Percentiles rank a stretch among this genome's conserved stretches.
Evolutionary conservation across 805 yeast species (phyloP).

Genomic region (Candida hispaniensis): DNA sequence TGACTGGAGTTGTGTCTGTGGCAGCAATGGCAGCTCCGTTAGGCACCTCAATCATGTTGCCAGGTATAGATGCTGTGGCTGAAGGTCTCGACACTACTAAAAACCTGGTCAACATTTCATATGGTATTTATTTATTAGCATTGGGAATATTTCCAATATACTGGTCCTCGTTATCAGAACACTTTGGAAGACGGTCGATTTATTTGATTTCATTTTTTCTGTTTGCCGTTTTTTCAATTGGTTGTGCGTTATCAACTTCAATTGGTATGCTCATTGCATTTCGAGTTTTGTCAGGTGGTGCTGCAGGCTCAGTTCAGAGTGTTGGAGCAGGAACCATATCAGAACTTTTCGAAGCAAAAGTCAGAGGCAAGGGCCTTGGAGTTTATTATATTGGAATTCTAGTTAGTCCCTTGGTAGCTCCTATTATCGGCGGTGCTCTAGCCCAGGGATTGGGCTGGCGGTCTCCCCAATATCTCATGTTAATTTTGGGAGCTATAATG

Average conservation of each 20-base stretch:
- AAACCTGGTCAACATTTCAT: conserved; percentile 59
- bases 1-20: conserved; percentile 56
- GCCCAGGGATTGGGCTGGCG: conserved; percentile 73
- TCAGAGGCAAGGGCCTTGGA: conserved; percentile 74
- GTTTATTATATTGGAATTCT: conserved; percentile 71
- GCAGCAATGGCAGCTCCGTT: conserved; percentile 79
- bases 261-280: conserved; percentile 56
- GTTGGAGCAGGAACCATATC: conserved; percentile 85
- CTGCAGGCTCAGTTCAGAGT: conserved; percentile 76
- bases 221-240: conserved; percentile 57
- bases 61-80: conserved; percentile 57
- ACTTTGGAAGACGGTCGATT: conserved; percentile 62
- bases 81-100: conserved; percentile 44
- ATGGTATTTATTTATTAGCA: conserved; percentile 65
- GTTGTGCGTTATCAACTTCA: conserved; percentile 54
- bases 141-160: conserved; percentile 75
- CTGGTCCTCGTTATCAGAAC: conserved; percentile 79
- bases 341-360: conserved; percentile 54
- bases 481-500: conserved; percentile 50
- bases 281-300: conserved; percentile 65
- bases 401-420: conserved; percentile 69
- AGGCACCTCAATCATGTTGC: conserved; percentile 78
- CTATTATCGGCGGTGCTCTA: conserved; percentile 70
- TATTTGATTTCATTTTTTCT: conserved; percentile 57
- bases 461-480: conserved; percentile 78